Conservation (phyloP, 2,329 filamentous ascomycete species). For the Coleophoma eucalyptorum region DNA sequence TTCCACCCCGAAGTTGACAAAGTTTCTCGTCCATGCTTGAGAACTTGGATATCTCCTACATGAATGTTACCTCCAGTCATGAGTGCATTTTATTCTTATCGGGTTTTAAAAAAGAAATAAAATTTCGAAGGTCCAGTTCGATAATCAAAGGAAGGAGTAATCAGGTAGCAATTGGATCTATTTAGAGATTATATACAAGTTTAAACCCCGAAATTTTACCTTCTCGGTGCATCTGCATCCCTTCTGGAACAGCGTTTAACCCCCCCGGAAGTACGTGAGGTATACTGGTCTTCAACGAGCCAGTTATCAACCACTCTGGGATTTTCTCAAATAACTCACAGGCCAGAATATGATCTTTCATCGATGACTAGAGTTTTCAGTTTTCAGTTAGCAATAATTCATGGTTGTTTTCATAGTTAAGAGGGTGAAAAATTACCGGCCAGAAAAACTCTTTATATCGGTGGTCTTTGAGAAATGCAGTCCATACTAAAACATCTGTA, state of each 20-base stretch:
- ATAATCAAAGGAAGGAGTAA: too few relatives aligned
- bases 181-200: slow-evolving; percentile 32
- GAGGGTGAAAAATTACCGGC: slow-evolving; percentile 32
- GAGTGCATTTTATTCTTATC: too few relatives aligned
- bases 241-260: slow-evolving; percentile 27
- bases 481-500: slow-evolving; percentile 39
- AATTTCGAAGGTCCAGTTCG: too few relatives aligned
- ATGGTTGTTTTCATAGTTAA: too few relatives aligned
- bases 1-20: too few relatives aligned
- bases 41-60: too few relatives aligned
- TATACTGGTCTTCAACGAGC: slow-evolving; percentile 31
- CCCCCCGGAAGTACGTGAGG: slow-evolving; percentile 24
- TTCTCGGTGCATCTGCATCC: slow-evolving; percentile 34
- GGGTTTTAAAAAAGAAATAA: too few relatives aligned
- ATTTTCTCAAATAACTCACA: slow-evolving; percentile 33
- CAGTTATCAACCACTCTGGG: slow-evolving; percentile 27
- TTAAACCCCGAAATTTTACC: slow-evolving; percentile 35
- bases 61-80: too few relatives aligned
- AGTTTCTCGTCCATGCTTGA: too few relatives aligned
- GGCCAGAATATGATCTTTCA: slow-evolving; percentile 32
- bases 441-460: slow-evolving; percentile 30
- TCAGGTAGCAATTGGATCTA: too few relatives aligned
- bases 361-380: slow-evolving; percentile 21
- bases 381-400: too few relatives aligned
- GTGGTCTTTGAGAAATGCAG: slow-evolving; percentile 35